Base-by-base conservation (phyloP, 1,284 basidiomycete species). In the Quambalaria eucalypti region DNA sequence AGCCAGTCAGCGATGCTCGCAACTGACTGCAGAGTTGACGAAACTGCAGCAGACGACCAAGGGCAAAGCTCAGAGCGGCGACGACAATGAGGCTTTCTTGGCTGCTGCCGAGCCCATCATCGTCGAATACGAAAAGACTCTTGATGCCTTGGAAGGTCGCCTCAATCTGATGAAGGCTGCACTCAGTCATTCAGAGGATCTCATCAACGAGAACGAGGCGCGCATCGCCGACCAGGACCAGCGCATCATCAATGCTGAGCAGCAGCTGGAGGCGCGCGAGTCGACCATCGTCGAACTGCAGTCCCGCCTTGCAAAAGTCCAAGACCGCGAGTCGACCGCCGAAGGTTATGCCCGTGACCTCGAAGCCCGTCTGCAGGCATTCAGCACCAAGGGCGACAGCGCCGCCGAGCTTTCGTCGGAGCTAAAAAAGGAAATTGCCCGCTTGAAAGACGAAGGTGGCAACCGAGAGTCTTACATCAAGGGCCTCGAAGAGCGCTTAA, bases 101-200 rank as follows among this genome's bases (percentile, higher is more conserved):
- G 88, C 91, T 76, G 93, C 95, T 55, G 91, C 97, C 21, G 92
- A 91, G 33, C 93, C 93, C 6, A 90, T 98, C 67, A 96, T 98
- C 57, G 70, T 73, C 44, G 93, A 97, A 79, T 98, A 98, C 77
- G 93, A 98, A 79, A 92, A 93, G 81, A 90, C 91, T 1, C 92
- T 98, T 63, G 85, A 86, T 47, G 86, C 90, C 1, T 87, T 98
- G 80, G 95, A 98, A 76, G 89, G 91, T 1, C 88, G 97, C 76
- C 82, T 96, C 54, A 89, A 84, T 66, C 81, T 96, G 51, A 90
- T 90, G 65, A 84, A 88, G 59, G 90, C 88, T 1, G 90, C 91
- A 16, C 79, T 96, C 33, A 80, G 87, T 48, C 86, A 90, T 73
- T 88, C 89, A 50, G 93, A 93, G 74, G 88, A 91, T 66, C 80